These are phyloP conservation scores for Colletotrichum ledebouriae DNA, from an alignment of 2,329 filamentous ascomycete species.

Conservation along the genomic window DNA sequence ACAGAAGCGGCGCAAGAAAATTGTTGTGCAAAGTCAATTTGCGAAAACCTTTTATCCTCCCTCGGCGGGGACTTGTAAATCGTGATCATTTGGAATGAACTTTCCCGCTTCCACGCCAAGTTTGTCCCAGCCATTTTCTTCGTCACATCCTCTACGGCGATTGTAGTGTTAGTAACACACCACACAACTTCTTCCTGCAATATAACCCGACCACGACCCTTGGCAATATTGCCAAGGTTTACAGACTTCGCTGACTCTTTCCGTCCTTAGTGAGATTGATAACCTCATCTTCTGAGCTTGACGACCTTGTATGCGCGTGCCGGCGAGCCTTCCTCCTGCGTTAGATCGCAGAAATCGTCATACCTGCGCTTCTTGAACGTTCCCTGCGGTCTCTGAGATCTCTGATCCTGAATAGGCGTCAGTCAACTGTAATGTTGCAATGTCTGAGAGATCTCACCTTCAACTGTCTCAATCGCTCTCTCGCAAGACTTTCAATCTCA, in stretches of 20 bases:
- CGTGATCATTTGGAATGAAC: no score
- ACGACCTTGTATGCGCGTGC: constrained; percentile 30
- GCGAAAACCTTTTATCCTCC: no score
- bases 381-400: constrained; percentile 42
- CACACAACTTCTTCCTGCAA: no score
- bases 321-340: constrained; percentile 33
- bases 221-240: no score
- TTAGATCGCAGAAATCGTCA: constrained; percentile 48
- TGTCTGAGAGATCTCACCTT: constrained; percentile 39
- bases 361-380: constrained; percentile 47
- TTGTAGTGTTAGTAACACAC: no score
- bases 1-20: no score
- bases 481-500: constrained; percentile 48
- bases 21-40: no score
- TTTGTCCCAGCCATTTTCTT: no score
- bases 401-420: constrained; percentile 20
- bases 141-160: no score
- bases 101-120: no score
- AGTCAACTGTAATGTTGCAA: constrained; percentile 18
- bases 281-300: constrained; percentile 27
- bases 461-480: constrained; percentile 48
- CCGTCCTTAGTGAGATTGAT: constrained; percentile 41
- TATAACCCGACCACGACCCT: no score
- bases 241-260: neutral
- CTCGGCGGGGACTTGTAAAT: no score